Percentiles rank a stretch among this genome's conserved stretches.
These are phyloP conservation scores for Bruguiera gymnorhiza DNA, from an alignment of 345 rosid genomes.

Conservation along the genomic window DNA sequence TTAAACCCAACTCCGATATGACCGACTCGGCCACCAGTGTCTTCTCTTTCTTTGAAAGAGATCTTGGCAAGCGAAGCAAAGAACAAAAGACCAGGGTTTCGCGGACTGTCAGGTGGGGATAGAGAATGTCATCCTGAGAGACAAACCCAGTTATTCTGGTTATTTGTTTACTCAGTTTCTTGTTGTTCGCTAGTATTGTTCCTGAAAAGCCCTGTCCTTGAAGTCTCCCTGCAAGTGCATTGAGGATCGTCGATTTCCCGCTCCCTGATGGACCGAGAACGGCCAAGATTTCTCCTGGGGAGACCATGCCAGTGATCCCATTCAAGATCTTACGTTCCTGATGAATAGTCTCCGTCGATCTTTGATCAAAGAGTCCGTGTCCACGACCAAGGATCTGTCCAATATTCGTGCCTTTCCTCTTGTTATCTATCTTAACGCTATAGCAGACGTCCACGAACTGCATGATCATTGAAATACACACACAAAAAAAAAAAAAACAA, in stretches of 20 bases:
- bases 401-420: conserved; percentile 24
- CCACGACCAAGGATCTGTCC: conserved; percentile 33
- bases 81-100: conserved; percentile 86
- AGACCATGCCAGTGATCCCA: conserved; percentile 71
- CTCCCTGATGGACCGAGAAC: conserved; percentile 93
- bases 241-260: conserved; percentile 82
- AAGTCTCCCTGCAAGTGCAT: conserved; percentile 72
- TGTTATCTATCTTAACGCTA: conserved; percentile 44
- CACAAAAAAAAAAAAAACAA: neutral
- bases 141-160: conserved; percentile 79
- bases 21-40: conserved; percentile 53
- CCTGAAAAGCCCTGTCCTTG: conserved; percentile 55
- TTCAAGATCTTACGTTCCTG: conserved; percentile 56
- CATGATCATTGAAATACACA: conserved; percentile 6
- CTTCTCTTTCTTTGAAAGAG: conserved; percentile 51
- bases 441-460: conserved; percentile 79
- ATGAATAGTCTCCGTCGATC: conserved; percentile 15
- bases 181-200: conserved; percentile 60
- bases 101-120: conserved; percentile 81
- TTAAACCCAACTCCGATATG: conserved; percentile 70
- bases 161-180: conserved; percentile 41
- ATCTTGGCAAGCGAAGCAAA: conserved; percentile 56
- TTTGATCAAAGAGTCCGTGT: neutral
- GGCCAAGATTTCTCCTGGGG: conserved; percentile 88
- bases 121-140: conserved; percentile 79